Evolutionary conservation across 805 yeast species (phyloP).

Genomic region (Sugiyamaella lignohabitans): DNA sequence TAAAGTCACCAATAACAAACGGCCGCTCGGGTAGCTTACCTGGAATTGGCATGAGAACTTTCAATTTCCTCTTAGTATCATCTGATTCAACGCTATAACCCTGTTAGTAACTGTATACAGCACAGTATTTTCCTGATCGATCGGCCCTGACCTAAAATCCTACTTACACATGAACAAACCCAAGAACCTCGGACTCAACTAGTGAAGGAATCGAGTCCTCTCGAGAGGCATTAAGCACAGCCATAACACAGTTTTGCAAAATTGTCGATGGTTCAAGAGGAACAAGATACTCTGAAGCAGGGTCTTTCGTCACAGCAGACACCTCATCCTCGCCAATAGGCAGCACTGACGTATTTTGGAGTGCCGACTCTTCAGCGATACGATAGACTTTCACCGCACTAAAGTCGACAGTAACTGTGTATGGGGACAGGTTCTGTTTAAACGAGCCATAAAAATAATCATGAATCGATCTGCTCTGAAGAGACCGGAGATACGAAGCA

Average conservation of each 20-base stretch:
- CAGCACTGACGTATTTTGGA: slow-evolving; percentile 26
- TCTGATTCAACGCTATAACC: slow-evolving; percentile 55
- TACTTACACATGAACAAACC: slow-evolving; percentile 57
- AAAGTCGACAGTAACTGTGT: slow-evolving; percentile 67
- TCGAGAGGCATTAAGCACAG: slow-evolving; percentile 46
- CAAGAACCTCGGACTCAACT: slow-evolving; percentile 55
- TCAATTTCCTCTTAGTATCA: slow-evolving; percentile 61
- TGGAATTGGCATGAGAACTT: slow-evolving; percentile 79
- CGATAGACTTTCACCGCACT: slow-evolving; percentile 56
- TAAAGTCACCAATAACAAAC: slow-evolving; percentile 65
- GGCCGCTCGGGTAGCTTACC: slow-evolving; percentile 74
- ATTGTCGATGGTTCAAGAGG: slow-evolving; percentile 34
- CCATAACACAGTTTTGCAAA: slow-evolving; percentile 71
- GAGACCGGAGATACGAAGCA: slow-evolving; percentile 57
- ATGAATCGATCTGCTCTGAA: slow-evolving; percentile 70
- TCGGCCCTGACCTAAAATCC: too few species aligned
- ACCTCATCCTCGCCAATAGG: slow-evolving; percentile 33
- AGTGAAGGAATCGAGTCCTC: slow-evolving; percentile 44
- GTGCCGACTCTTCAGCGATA: slow-evolving; percentile 38
- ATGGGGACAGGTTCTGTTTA: slow-evolving; percentile 67
- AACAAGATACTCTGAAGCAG: slow-evolving; percentile 29
- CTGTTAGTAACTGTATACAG: too few species aligned
- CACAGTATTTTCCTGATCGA: too few species aligned
- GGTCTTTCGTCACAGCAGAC: slow-evolving; percentile 6
- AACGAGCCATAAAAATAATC: slow-evolving; percentile 85